These are phyloP conservation scores for Blastobotrys ciferrii DNA, from an alignment of 1,139 yeast genomes.

Conservation along the genomic window DNA sequence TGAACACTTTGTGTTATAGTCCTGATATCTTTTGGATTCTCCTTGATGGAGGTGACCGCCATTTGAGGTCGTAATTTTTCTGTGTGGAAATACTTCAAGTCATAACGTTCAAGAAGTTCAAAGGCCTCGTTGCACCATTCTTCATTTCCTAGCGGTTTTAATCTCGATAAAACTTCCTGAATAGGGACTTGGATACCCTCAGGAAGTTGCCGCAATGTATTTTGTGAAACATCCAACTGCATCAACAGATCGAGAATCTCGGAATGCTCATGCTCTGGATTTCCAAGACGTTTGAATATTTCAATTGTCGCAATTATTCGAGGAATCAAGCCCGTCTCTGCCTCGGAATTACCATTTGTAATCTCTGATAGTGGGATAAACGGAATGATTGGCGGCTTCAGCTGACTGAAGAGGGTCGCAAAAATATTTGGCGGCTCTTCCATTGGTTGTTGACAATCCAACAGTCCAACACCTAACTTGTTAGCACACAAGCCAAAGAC, in stretches of 20 bases:
- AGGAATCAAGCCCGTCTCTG: slow-evolving; percentile 41
- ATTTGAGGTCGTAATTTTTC: slow-evolving; percentile 2
- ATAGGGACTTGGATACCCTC: slow-evolving; percentile 67
- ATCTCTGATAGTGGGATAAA: slow-evolving; percentile 43
- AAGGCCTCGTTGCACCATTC: slow-evolving; percentile 41
- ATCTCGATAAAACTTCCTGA: slow-evolving; percentile 42
- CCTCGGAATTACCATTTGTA: slow-evolving; percentile 54
- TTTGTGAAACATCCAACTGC: background rate
- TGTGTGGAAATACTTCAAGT: slow-evolving; percentile 38
- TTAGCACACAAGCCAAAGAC: background rate
- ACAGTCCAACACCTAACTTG: slow-evolving; percentile 10
- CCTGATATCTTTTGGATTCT: slow-evolving; percentile 44
- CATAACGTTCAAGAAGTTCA: slow-evolving; percentile 65
- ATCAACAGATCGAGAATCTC: background rate
- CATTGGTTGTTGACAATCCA: slow-evolving; percentile 22
- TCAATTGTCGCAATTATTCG: slow-evolving; percentile 12
- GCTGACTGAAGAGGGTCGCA: slow-evolving; percentile 20
- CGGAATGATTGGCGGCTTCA: slow-evolving; percentile 20
- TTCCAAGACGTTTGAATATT: slow-evolving; percentile 35
- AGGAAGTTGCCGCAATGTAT: slow-evolving; percentile 58
- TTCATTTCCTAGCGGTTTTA: slow-evolving; percentile 24
- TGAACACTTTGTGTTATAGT: slow-evolving; percentile 48
- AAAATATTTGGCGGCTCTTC: slow-evolving; percentile 29
- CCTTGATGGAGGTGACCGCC: slow-evolving; percentile 14
- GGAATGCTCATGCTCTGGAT: slow-evolving; percentile 6